Evolutionary conservation across 2,329 filamentous ascomycete genomes (phyloP), one percentile per base, ranked within the genome.

Genomic region (Orbilia ellipsospora): DNA sequence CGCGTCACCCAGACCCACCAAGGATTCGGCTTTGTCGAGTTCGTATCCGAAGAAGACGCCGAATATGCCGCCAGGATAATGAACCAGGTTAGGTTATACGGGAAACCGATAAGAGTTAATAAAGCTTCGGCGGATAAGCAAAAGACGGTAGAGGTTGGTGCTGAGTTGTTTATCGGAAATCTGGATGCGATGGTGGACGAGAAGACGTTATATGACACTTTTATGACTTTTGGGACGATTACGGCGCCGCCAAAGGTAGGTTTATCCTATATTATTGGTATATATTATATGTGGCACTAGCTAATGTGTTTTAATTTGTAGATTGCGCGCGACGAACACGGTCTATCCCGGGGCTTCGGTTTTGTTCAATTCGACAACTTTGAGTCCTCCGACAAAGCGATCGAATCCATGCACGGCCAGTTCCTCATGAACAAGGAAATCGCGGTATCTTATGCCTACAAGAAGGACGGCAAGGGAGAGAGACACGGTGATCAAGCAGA

Each of bases 1-100:
- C 92, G 95, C 82, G 95, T 99, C 79, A 97, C 95, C 55, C 93
- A 97, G 81, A 91, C 90, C 69, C 95, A 99, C 83, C 95, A 98
- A 84, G 95, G 95, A 80, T 99, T 97, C 86, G 95, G 95, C 80
- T 99, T 99, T 84, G 95, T 99, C 83, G 95, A 99, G 84, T 99
- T 97, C 83, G 94, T 93, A 81, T 94, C 91, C 79, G 93, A 97
- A 82, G 90, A 93, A 81, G 95, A 97, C 83, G 95, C 95, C 80
- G 95, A 98, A 82, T 99, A 99, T 85, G 94, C 95, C 20, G 92
- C 93, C 79, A 91, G 94, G 81, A 92, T 97, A 79, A 96, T 98
- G 91, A 98, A 98, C 84, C 92, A 94, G 81, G 90, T 98, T 79
- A 90, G 94, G 76, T 85, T 99, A 23, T 97, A 91, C 83, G 94